Conservation (phyloP, 768 basidiomycete genomes). For the Lactifluus rugatus region DNA sequence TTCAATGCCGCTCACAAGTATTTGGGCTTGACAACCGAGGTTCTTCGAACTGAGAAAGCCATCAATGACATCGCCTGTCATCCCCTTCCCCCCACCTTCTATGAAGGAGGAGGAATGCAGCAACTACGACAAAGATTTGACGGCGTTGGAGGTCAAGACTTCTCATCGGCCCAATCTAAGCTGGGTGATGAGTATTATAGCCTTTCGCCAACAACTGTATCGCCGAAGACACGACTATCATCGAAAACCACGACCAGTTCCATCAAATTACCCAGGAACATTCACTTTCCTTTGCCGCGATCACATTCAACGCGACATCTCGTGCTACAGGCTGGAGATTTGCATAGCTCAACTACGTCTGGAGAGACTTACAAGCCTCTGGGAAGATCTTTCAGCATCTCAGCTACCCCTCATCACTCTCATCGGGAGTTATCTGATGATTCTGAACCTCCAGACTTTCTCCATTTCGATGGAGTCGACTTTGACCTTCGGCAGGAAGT, state of each 20-base stretch:
- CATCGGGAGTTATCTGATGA: slow-evolving; percentile 14
- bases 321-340: slow-evolving; percentile 73
- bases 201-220: slow-evolving; percentile 19
- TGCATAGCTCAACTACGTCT: slow-evolving; percentile 47
- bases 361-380: slow-evolving; percentile 33
- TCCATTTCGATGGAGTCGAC: slow-evolving; percentile 45
- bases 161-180: slow-evolving; percentile 33
- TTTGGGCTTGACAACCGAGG: slow-evolving; percentile 88
- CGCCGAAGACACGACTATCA: slow-evolving; percentile 18
- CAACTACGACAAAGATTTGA: slow-evolving; percentile 88
- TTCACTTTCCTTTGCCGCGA: slow-evolving; percentile 20
- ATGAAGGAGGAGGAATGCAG: slow-evolving; percentile 84
- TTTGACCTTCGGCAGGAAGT: slow-evolving; percentile 96
- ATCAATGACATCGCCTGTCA: slow-evolving; percentile 97
- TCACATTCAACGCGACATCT: slow-evolving; percentile 39
- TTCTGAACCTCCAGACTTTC: slow-evolving; percentile 7
- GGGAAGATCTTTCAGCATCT: slow-evolving; percentile 16
- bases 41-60: slow-evolving; percentile 91
- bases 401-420: slow-evolving; percentile 10
- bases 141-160: slow-evolving; percentile 28
- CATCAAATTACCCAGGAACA: background rate
- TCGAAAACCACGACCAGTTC: slow-evolving; percentile 26
- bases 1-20: slow-evolving; percentile 97
- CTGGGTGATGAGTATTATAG: slow-evolving; percentile 50
- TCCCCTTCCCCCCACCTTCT: slow-evolving; percentile 84